Evolutionary conservation across 1,284 basidiomycete species (phyloP).

Genomic region (Athelia psychrophila): DNA sequence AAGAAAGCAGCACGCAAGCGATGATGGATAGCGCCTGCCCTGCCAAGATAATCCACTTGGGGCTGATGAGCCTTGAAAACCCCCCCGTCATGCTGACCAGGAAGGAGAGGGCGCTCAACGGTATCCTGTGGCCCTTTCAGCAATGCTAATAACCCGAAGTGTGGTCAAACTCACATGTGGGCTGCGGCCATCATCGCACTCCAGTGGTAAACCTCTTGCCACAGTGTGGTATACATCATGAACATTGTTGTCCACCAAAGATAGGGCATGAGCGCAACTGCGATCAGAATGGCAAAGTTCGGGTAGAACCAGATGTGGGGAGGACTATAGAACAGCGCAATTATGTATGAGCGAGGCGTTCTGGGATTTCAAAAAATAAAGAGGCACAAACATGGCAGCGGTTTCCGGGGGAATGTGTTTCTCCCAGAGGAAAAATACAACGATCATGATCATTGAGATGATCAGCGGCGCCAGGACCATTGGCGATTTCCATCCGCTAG

Average conservation of each 20-base stretch:
- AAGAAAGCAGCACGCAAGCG: conserved; percentile 40
- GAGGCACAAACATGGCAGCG: conserved; percentile 35
- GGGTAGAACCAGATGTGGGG: conserved; percentile 39
- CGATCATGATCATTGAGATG: conserved; percentile 35
- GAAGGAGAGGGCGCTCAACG: conserved; percentile 36
- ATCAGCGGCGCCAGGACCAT: conserved; percentile 40
- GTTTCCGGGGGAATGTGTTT: conserved; percentile 29
- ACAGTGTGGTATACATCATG: conserved; percentile 35
- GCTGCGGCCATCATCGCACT: conserved; percentile 33
- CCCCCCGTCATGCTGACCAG: conserved; percentile 35
- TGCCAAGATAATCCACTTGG: conserved; percentile 43
- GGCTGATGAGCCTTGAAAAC: conserved; percentile 32
- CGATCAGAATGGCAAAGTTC: conserved; percentile 38
- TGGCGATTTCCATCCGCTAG: conserved; percentile 39
- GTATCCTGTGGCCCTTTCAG: conserved; percentile 28
- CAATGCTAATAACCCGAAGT: background rate
- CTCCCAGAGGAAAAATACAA: conserved; percentile 41
- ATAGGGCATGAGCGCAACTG: conserved; percentile 35
- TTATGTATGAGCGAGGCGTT: background rate
- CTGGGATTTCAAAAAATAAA: no score
- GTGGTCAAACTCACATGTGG: conserved; percentile 31
- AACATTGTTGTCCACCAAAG: conserved; percentile 41
- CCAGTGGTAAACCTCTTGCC: conserved; percentile 38
- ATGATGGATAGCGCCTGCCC: conserved; percentile 35
- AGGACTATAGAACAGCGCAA: conserved; percentile 20